Conservation (phyloP, 2,329 filamentous ascomycete genomes). For the Beauveria rudraprayagi region DNA sequence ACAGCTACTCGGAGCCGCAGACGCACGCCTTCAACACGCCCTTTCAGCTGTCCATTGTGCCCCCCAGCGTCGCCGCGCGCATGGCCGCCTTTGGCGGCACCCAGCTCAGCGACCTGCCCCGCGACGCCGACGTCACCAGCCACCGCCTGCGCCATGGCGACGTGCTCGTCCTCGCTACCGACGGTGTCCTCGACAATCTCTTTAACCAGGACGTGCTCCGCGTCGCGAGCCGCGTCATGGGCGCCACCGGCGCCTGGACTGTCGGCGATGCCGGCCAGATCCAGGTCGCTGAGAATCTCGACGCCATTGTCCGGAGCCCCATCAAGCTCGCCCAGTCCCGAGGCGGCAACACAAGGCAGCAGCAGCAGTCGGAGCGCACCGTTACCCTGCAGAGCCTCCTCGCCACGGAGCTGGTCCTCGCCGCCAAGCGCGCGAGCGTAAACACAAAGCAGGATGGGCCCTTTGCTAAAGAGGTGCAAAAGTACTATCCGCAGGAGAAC, state of each 20-base stretch:
- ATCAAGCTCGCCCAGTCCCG: conserved; percentile 12
- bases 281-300: conserved; percentile 53
- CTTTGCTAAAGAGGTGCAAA: conserved; percentile 90
- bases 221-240: conserved; percentile 72
- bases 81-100: conserved; percentile 76
- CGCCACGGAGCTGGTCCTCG: conserved; percentile 68
- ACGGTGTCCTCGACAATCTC: conserved; percentile 94
- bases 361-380: conserved; percentile 18
- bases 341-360: conserved; percentile 13
- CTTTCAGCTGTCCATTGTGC: conserved; percentile 85
- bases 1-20: conserved; percentile 75
- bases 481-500: conserved; percentile 74
- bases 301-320: conserved; percentile 26
- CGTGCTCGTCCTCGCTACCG: conserved; percentile 86
- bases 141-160: conserved; percentile 81
- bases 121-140: conserved; percentile 72
- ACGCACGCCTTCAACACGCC: conserved; percentile 98
- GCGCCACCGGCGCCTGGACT: conserved; percentile 64
- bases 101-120: conserved; percentile 74
- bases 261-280: conserved; percentile 52
- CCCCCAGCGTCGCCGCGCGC: conserved; percentile 68
- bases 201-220: conserved; percentile 82
- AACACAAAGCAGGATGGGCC: conserved; percentile 80
- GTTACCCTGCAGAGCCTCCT: conserved; percentile 67
- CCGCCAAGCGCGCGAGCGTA: conserved; percentile 77